Percentiles rank a stretch among this genome's conserved stretches.
Conservation (phyloP, 140 eudicot genomes). For the Bidens hawaiensis region DNA sequence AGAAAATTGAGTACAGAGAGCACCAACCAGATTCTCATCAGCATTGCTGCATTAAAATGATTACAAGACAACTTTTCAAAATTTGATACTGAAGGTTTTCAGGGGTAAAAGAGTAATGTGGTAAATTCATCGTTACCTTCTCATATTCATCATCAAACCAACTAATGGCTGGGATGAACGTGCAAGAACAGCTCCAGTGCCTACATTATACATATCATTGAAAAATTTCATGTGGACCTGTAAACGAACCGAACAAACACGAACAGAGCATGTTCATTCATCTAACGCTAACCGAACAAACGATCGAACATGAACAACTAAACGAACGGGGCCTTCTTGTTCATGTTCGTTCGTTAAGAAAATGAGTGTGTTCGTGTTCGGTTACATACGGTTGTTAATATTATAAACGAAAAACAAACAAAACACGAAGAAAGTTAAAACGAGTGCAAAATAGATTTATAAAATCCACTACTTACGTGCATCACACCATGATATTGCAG, state of each 20-base stretch:
- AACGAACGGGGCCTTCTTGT: too few species aligned
- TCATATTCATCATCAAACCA: conserved; percentile 99
- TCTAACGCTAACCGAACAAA: too few species aligned
- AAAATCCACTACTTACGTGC: conserved; percentile 38
- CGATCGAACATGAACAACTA: too few species aligned
- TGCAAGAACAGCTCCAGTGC: conserved; percentile 95
- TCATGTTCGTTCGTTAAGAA: too few species aligned
- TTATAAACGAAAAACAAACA: too few species aligned
- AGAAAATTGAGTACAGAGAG: conserved; percentile 61
- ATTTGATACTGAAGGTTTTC: conserved; percentile 1
- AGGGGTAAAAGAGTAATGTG: background rate
- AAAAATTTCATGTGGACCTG: conserved; percentile 11
- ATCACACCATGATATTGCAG: conserved; percentile 89
- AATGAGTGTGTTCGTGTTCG: too few species aligned
- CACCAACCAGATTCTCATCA: conserved; percentile 97
- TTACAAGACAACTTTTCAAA: conserved; percentile 5
- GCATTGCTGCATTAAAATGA: conserved; percentile 62
- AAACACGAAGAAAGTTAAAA: background rate
- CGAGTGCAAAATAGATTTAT: background rate
- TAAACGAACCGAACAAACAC: too few species aligned
- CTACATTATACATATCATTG: conserved; percentile 42
- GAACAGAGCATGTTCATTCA: too few species aligned
- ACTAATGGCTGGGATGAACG: conserved; percentile 98
- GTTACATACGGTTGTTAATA: too few species aligned
- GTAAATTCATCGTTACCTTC: conserved; percentile 57